Evolutionary conservation across 2,329 filamentous ascomycete genomes (phyloP).

Genomic region (Alternaria triticimaculans): DNA sequence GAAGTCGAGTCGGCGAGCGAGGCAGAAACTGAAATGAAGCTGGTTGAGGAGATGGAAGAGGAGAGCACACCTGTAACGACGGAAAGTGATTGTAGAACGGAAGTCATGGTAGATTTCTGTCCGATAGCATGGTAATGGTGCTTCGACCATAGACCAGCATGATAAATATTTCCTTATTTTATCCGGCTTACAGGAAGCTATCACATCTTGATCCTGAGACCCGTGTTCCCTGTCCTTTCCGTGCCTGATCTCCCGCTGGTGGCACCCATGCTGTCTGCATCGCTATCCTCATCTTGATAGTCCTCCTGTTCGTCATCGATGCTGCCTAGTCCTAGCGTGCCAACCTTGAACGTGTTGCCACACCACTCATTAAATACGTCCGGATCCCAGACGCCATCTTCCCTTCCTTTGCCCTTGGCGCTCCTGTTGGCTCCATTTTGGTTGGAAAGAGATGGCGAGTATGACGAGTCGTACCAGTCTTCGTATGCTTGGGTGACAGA

Average conservation of each 20-base stretch:
- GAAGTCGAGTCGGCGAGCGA: not conserved
- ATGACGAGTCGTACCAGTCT: conserved; percentile 65
- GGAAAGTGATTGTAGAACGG: not conserved
- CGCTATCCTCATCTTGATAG: conserved; percentile 23
- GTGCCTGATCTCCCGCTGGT: conserved; percentile 36
- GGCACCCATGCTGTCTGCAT: conserved; percentile 32
- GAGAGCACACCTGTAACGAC: too few relatives aligned
- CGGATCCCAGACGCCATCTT: conserved; percentile 69
- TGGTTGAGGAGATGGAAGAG: not conserved
- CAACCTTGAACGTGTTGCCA: conserved; percentile 64
- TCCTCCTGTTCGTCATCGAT: conserved; percentile 17
- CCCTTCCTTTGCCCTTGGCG: conserved; percentile 58
- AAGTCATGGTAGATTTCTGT: not conserved
- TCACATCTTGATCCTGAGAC: conserved; percentile 41
- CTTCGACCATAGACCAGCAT: not conserved
- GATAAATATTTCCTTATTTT: not conserved
- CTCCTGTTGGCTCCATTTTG: conserved; percentile 27
- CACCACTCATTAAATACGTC: conserved; percentile 70
- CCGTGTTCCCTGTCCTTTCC: conserved; percentile 35
- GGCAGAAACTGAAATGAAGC: not conserved
- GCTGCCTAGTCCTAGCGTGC: conserved; percentile 48
- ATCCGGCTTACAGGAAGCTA: not conserved
- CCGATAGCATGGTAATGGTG: not conserved
- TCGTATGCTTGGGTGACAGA: conserved; percentile 68
- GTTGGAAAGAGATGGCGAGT: conserved; percentile 31